Evolutionary conservation across 495 filamentous ascomycete species (phyloP).

Genomic region (Penicillium salamii): DNA sequence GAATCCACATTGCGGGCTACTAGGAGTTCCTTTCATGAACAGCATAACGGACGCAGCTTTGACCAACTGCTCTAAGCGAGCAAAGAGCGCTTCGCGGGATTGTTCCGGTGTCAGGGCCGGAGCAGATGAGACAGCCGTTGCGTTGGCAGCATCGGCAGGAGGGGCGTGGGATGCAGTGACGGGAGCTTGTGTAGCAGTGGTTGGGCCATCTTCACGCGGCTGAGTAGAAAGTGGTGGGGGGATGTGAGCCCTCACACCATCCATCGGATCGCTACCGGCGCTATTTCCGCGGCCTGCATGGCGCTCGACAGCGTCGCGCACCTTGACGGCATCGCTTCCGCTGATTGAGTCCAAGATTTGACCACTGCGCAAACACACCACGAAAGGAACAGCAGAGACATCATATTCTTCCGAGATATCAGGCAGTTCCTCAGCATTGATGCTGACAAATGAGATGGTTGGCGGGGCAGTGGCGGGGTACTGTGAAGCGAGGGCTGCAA

Average conservation of each 20-base stretch:
- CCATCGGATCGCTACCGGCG: constrained; percentile 17
- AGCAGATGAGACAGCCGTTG: constrained; percentile 25
- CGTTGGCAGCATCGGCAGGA: constrained; percentile 29
- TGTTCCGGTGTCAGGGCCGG: constrained; percentile 48
- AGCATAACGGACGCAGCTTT: constrained; percentile 97
- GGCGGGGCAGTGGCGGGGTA: constrained; percentile 66
- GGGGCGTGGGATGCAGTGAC: constrained; percentile 49
- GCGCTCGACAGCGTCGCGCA: constrained; percentile 78
- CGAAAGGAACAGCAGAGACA: constrained; percentile 88
- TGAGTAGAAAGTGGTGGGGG: constrained; percentile 52
- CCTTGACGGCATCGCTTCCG: constrained; percentile 80
- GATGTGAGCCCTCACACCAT: constrained; percentile 36
- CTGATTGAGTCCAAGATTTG: constrained; percentile 75
- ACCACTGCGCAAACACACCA: constrained; percentile 72
- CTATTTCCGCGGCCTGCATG: constrained; percentile 52
- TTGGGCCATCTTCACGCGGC: constrained; percentile 39
- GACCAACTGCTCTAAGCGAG: constrained; percentile 73
- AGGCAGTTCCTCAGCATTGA: constrained; percentile 86
- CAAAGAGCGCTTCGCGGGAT: constrained; percentile 73
- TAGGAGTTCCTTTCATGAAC: constrained; percentile 83
- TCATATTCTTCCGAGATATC: constrained; percentile 88
- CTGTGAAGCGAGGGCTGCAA: constrained; percentile 77
- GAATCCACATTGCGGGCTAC: constrained; percentile 90
- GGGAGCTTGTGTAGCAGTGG: constrained; percentile 34
- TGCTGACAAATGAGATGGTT: constrained; percentile 73